These are phyloP conservation scores for Teratosphaeria gauchensis DNA, from an alignment of 2,329 filamentous ascomycete species.

Conservation along the genomic window DNA sequence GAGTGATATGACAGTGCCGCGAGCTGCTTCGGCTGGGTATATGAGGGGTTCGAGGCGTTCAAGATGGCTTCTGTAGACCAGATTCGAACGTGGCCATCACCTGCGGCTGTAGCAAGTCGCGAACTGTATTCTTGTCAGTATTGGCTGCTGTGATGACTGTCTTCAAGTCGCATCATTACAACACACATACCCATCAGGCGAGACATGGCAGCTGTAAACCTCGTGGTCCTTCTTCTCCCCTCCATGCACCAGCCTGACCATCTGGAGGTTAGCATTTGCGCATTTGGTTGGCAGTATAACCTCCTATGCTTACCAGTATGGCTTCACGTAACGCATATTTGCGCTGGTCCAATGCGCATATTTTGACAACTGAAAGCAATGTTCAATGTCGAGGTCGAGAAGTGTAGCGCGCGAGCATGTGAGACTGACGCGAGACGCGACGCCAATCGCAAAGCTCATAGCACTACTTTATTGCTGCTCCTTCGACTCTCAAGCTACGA, in stretches of 20 bases:
- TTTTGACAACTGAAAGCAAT: background rate
- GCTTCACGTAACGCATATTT: constrained; percentile 66
- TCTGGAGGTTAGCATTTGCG: background rate
- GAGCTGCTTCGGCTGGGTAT: constrained; percentile 76
- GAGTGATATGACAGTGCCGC: constrained; percentile 98
- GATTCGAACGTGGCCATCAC: constrained; percentile 93
- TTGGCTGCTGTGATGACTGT: background rate
- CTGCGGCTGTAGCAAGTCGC: constrained; percentile 84
- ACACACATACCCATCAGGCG: constrained; percentile 64
- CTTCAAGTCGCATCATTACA: background rate
- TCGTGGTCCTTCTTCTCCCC: constrained; percentile 98
- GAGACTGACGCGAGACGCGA: background rate
- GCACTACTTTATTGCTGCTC: too few species aligned
- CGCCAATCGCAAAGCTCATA: background rate
- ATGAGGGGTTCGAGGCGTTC: constrained; percentile 62
- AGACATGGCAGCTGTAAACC: constrained; percentile 96
- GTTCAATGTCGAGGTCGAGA: background rate
- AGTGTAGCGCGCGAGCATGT: background rate
- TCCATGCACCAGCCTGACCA: constrained; percentile 73
- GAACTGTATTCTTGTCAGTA: constrained; percentile 18
- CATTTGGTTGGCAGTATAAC: background rate
- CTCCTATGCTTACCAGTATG: constrained; percentile 45
- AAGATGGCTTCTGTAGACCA: constrained; percentile 96
- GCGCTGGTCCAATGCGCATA: background rate
- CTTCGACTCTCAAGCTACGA: too few species aligned